A percentile compares a stretch with the other conserved stretches of the same genome.
Conservation (phyloP, 345 rosid species). For the Salix suchowensis region DNA sequence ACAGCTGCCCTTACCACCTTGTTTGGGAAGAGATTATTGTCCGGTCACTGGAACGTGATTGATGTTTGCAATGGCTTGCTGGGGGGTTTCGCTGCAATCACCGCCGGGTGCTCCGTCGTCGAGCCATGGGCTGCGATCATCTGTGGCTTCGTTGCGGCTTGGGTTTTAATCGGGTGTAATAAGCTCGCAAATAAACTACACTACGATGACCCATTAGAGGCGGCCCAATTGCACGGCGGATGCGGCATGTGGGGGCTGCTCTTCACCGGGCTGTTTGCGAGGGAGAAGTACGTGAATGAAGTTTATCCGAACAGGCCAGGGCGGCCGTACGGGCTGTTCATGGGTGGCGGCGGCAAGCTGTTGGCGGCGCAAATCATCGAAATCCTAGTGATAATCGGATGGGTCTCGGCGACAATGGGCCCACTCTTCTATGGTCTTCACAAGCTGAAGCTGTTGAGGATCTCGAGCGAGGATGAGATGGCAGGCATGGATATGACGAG, state of each 20-base stretch:
- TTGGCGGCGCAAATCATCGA: conserved; percentile 20
- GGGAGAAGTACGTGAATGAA: conserved; percentile 33
- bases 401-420: conserved; percentile 23
- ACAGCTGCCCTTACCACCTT: conserved; percentile 23
- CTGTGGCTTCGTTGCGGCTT: conserved; percentile 46
- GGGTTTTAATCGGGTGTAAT: conserved; percentile 52
- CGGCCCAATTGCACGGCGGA: conserved; percentile 59
- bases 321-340: conserved; percentile 18
- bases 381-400: conserved; percentile 20
- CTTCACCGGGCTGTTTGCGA: conserved; percentile 49
- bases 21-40: conserved; percentile 14
- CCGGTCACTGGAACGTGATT: conserved; percentile 20
- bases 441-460: conserved; percentile 19
- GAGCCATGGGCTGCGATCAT: conserved; percentile 58
- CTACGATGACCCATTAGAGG: conserved; percentile 53
- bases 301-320: conserved; percentile 21
- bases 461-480: conserved; percentile 23
- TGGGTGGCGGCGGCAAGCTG: conserved; percentile 24
- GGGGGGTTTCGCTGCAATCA: conserved; percentile 31
- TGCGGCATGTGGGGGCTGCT: conserved; percentile 56
- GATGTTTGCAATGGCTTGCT: conserved; percentile 20
- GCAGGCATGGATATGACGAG: conserved; percentile 30
- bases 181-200: conserved; percentile 38
- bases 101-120: conserved; percentile 48
- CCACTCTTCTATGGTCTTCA: conserved; percentile 19